phyloP scores from a whole-genome alignment of 192 early-diverging fungal genomes.

The Coemansia sp. region DNA sequence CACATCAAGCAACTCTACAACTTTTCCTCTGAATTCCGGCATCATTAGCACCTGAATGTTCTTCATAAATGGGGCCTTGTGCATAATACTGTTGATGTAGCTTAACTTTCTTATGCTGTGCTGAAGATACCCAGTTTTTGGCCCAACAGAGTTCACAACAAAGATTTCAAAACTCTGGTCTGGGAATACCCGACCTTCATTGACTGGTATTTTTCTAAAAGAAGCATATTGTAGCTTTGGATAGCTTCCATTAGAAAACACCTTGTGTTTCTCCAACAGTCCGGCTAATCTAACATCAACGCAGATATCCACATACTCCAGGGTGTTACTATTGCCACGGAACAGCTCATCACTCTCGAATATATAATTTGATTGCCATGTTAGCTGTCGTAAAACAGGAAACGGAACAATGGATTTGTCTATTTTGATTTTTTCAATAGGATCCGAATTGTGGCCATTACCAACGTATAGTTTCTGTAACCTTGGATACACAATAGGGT shows the following conservation, averaged over 20 bases:
- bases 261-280: neutral
- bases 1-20: neutral
- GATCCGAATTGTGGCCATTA: no score
- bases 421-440: no score
- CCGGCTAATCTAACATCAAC: constrained; percentile 13
- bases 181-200: no score
- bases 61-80: neutral
- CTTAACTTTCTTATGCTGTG: constrained; percentile 5
- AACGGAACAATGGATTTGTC: constrained; percentile 14
- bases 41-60: neutral
- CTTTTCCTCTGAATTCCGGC: no score
- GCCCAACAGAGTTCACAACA: neutral
- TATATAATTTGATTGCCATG: neutral
- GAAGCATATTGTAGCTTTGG: constrained; percentile 1
- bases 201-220: neutral
- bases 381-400: constrained; percentile 24
- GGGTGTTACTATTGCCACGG: constrained; percentile 7
- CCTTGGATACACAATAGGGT: neutral
- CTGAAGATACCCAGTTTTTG: neutral
- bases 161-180: neutral
- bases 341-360: constrained; percentile 5
- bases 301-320: constrained; percentile 19
- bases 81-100: constrained; percentile 2
- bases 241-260: constrained; percentile 9
- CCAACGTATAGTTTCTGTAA: neutral